Evolutionary conservation across 2,329 filamentous ascomycete genomes (phyloP), one percentile per base, ranked within the genome.

Genomic region (Rhinocladiella similis): DNA sequence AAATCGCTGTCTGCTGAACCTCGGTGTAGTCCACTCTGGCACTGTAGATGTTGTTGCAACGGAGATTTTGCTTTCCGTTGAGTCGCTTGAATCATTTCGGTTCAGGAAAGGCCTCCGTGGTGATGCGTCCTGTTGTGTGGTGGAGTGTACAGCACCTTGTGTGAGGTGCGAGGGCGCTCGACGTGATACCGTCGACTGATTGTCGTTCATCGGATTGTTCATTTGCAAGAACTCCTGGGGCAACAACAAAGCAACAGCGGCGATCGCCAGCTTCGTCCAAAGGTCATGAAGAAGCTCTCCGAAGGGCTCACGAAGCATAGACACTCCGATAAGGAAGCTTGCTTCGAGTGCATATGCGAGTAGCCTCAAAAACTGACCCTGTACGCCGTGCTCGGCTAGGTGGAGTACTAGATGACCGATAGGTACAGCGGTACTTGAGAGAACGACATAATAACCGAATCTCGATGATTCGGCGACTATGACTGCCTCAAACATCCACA

Each of bases 201-300:
- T 49, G 45, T 22, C 25, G 42, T 18, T 41, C 35, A 14, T 45
- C 47, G 47, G 41, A 18, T 50, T 29, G 39, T 47, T 48, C 50
- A 59, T 50, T 18, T 53, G 47, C 27, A 62, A 29, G 45, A 59
- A 62, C 22, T 63, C 58, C 27, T 63, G 60, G 14, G 61, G 56
- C 29, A 64, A 53, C 18, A 63, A 49, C 12, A 64, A 42, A 38
- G 55, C 59, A 3, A 63, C 54, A 14, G 47, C 47, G 3, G 55
- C 58, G 35, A 64, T 61, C 4, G 54, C 60, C 18, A 63, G 19
- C 38, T 64, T 64, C 33, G 63, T 62, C 62, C 62, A 64, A 13
- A 64, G 52, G 43, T 60, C 53, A 19, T 50, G 19, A 19, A 57
- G 54, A 20, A 51, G 56, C 4, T 57, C 55, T 10, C 54, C 54